Evolutionary conservation across 1,284 basidiomycete genomes (phyloP), one percentile per base, ranked within the genome.

Genomic region (Chalciporus sp.): DNA sequence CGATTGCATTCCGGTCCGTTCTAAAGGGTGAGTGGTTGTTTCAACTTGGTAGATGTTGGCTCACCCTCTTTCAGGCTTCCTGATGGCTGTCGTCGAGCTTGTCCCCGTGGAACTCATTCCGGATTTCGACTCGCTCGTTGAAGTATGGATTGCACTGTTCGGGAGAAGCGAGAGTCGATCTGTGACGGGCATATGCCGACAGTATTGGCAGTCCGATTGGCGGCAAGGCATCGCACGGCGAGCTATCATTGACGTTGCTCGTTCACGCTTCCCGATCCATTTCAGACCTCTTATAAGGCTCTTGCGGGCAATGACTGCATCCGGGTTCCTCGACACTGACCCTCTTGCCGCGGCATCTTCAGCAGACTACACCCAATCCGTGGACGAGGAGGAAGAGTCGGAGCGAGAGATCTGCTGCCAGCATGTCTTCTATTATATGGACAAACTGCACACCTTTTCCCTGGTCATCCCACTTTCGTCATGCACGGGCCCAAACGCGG

Each of bases 101-200:
- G 75, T 87, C 10, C 83, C 85, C 1, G 80, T 91, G 3, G 92
- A 94, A 67, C 71, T 82, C 6, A 79, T 92, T 27, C 82, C 87
- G 1, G 83, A 90, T 56, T 89, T 90, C 57, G 84, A 90, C 17
- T 76, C 73, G 0, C 76, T 95, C 16, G 77, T 92, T 29, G 82
- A 88, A 49, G 83, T 91, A 2, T 94, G 92, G 89, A 81, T 88
- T 47, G 81, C 86, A 0, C 76, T 94, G 5, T 95, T 92, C 59
- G 88, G 90, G 14, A 81, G 89, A 41, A 90, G 88, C 57, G 88
- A 93, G 61, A 80, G 79, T 47, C 74, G 76, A 26, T 82, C 86
- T 8, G 78, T 91, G n/a, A 76, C 79, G 20, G 80, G 81, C 6
- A 85, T 94, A 56, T 92, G 89, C 62, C 76, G 79, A 27, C 90